Conservation (phyloP, 768 basidiomycete species). For the Mycena metata region DNA sequence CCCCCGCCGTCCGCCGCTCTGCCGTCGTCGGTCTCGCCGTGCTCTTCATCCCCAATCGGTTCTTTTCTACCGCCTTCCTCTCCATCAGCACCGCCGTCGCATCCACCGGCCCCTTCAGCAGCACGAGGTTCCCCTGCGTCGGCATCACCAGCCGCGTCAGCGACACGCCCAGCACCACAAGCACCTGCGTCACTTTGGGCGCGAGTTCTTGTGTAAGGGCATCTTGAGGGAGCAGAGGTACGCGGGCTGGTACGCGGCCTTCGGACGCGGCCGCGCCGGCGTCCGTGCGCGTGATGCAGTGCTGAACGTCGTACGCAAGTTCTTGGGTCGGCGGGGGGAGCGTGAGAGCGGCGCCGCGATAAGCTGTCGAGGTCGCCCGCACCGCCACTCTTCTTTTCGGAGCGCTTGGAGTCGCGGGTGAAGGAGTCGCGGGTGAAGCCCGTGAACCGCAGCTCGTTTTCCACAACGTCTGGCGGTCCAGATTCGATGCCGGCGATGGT, state of each 20-base stretch:
- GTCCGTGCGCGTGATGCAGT: conserved; percentile 83
- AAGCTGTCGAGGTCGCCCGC: conserved; percentile 57
- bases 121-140: conserved; percentile 82
- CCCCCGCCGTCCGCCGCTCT: conserved; percentile 49
- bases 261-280: conserved; percentile 68
- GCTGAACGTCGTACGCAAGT: conserved; percentile 66
- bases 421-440: conserved; percentile 62
- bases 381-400: conserved; percentile 67
- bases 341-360: conserved; percentile 51
- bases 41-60: conserved; percentile 64
- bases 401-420: too few relatives aligned
- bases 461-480: conserved; percentile 80
- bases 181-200: conserved; percentile 81
- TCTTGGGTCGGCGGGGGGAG: conserved; percentile 57
- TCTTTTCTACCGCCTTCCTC: conserved; percentile 86
- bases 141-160: conserved; percentile 92
- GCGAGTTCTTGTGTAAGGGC: conserved; percentile 80
- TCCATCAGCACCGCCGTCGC: conserved; percentile 84
- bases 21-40: conserved; percentile 50
- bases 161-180: conserved; percentile 82
- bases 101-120: conserved; percentile 80
- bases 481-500: conserved; percentile 90
- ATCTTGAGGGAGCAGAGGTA: conserved; percentile 91
- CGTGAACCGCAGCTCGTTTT: conserved; percentile 72
- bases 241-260: conserved; percentile 83